Percentiles rank a stretch among this genome's conserved stretches.
Conservation (phyloP, 139 green algal species). For the Pseudopediastrum boryanum region DNA sequence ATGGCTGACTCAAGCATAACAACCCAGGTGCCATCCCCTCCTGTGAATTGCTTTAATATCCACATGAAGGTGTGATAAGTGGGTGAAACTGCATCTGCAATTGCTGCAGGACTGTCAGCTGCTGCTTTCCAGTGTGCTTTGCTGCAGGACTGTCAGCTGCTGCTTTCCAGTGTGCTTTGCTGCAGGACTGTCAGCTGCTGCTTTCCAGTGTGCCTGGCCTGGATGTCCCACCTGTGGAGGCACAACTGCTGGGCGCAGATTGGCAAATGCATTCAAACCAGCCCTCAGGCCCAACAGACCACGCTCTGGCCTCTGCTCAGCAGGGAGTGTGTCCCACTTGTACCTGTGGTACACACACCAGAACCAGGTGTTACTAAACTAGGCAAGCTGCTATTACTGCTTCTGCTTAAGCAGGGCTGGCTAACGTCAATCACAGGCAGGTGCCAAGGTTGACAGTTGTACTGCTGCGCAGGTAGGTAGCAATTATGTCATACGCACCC, state of each 20-base stretch:
- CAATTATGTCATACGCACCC: constrained; percentile 57
- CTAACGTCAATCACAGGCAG: not conserved
- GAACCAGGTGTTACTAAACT: too few relatives aligned
- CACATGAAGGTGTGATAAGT: too few relatives aligned
- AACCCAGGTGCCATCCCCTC: too few relatives aligned
- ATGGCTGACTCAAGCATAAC: not conserved
- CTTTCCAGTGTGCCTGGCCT: not conserved
- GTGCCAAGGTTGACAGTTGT: not conserved
- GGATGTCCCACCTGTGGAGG: constrained; percentile 65
- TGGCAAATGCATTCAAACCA: constrained; percentile 94
- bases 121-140: not conserved
- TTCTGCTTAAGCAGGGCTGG: not conserved
- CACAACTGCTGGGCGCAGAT: constrained; percentile 96
- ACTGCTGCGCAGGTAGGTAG: not conserved
- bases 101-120: not conserved
- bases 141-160: not conserved
- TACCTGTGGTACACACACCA: constrained; percentile 73
- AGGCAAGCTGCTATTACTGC: too few relatives aligned
- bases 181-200: not conserved
- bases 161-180: not conserved
- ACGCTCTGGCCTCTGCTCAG: constrained; percentile 85
- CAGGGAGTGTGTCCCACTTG: constrained; percentile 96
- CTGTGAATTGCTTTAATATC: too few relatives aligned
- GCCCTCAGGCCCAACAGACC: constrained; percentile 91
- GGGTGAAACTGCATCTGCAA: not conserved